Evolutionary conservation across 192 early-diverging fungal species (phyloP).

Genomic region (Endogone sp.): DNA sequence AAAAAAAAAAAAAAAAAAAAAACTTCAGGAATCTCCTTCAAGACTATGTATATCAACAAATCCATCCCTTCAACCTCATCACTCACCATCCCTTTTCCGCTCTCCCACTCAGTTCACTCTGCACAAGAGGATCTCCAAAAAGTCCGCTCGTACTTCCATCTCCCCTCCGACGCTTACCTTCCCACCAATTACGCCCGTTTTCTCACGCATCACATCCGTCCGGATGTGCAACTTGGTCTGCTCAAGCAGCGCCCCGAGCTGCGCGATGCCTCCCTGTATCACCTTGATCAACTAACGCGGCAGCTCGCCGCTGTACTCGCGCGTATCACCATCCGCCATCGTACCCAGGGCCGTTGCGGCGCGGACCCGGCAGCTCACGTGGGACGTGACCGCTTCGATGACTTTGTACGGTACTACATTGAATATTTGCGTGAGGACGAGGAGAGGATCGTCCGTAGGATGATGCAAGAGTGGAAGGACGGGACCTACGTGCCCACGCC

Average conservation of each 20-base stretch:
- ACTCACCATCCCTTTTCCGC: neutral
- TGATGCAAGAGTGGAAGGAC: neutral
- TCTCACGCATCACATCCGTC: neutral
- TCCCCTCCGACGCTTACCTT: neutral
- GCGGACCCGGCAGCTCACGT: neutral
- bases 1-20: too few species aligned
- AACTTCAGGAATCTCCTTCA: too few species aligned
- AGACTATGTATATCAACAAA: too few species aligned
- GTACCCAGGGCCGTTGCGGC: neutral
- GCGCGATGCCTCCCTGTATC: neutral
- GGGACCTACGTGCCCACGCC: neutral
- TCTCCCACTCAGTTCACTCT: neutral
- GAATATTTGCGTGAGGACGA: neutral
- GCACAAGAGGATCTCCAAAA: neutral
- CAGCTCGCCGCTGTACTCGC: neutral
- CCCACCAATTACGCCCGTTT: neutral
- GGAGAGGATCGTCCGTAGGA: neutral
- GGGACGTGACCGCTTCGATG: neutral
- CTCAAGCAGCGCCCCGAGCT: neutral
- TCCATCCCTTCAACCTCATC: neutral
- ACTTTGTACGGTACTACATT: neutral
- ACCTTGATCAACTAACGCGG: neutral
- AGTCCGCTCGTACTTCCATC: neutral
- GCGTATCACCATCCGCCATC: neutral
- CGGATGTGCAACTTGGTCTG: neutral